These are phyloP conservation scores for Hygrocybe coccinea DNA, from an alignment of 768 basidiomycete species.

Conservation along the genomic window DNA sequence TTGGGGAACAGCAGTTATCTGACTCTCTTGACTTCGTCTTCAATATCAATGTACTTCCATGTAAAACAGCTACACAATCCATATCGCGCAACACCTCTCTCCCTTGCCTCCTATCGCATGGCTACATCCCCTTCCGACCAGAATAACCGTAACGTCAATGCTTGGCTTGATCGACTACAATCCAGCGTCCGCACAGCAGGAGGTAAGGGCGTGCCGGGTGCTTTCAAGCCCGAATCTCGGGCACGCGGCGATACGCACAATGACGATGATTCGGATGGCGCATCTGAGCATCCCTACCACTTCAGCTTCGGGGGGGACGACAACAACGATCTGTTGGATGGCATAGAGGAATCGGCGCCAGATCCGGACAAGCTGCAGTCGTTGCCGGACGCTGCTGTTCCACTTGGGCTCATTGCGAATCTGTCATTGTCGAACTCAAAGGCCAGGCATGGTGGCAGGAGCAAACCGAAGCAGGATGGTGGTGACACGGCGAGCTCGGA, in stretches of 20 bases:
- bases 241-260: constrained; percentile 27
- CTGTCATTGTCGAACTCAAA: constrained; percentile 57
- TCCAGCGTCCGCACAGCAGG: constrained; percentile 50
- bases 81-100: constrained; percentile 71
- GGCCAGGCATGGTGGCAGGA: constrained; percentile 38
- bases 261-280: constrained; percentile 17
- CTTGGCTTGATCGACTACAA: constrained; percentile 70
- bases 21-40: neutral
- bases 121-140: constrained; percentile 73
- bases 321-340: constrained; percentile 8
- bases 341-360: constrained; percentile 30
- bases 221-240: constrained; percentile 44
- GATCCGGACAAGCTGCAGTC: constrained; percentile 45
- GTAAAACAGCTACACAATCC: constrained; percentile 72
- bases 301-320: neutral
- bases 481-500: constrained; percentile 31
- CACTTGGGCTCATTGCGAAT: constrained; percentile 70
- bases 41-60: too few relatives aligned
- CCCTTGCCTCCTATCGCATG: constrained; percentile 73
- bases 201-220: constrained; percentile 37
- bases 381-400: constrained; percentile 67
- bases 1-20: neutral
- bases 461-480: constrained; percentile 33
- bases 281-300: neutral
- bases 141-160: constrained; percentile 62